Percentiles rank a stretch among this genome's conserved stretches.
phyloP scores from a whole-genome alignment of 116 monocot species.

The Posidonia oceanica region DNA sequence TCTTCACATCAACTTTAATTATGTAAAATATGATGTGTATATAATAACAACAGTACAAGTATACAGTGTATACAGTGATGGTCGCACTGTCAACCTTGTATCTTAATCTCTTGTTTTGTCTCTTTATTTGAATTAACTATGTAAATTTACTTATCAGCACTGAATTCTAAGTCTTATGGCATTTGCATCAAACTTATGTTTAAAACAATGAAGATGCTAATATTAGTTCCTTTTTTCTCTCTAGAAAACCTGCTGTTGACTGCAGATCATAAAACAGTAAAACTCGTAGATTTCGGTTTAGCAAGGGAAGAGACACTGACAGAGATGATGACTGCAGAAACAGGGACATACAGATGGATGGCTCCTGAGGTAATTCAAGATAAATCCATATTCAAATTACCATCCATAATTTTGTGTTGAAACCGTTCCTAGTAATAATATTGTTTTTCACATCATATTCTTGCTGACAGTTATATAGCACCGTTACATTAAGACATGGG shows the following conservation, averaged over 20 bases:
- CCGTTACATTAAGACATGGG: conserved; percentile 89
- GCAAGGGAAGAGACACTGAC: conserved; percentile 92
- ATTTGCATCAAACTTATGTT: too few relatives aligned
- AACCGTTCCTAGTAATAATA: not conserved
- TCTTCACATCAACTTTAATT: too few relatives aligned
- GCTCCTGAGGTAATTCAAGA: conserved; percentile 76
- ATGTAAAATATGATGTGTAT: too few relatives aligned
- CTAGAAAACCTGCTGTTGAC: conserved; percentile 84
- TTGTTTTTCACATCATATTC: conserved; percentile 1
- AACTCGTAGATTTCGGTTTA: conserved; percentile 89
- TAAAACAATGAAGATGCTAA: too few relatives aligned
- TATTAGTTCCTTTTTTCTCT: not conserved
- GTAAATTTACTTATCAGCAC: too few relatives aligned
- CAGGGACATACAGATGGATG: conserved; percentile 98
- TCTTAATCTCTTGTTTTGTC: too few relatives aligned
- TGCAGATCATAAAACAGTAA: conserved; percentile 78
- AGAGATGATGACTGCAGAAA: conserved; percentile 99
- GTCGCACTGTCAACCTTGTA: too few relatives aligned
- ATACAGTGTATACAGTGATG: too few relatives aligned
- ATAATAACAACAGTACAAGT: too few relatives aligned
- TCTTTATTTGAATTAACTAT: too few relatives aligned
- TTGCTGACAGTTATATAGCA: conserved; percentile 69
- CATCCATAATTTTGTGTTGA: not conserved
- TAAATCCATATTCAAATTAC: not conserved
- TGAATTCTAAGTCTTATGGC: too few relatives aligned